Conservation (phyloP, 2,329 filamentous ascomycete genomes). For the Lasiodiplodia hormozganensis region DNA sequence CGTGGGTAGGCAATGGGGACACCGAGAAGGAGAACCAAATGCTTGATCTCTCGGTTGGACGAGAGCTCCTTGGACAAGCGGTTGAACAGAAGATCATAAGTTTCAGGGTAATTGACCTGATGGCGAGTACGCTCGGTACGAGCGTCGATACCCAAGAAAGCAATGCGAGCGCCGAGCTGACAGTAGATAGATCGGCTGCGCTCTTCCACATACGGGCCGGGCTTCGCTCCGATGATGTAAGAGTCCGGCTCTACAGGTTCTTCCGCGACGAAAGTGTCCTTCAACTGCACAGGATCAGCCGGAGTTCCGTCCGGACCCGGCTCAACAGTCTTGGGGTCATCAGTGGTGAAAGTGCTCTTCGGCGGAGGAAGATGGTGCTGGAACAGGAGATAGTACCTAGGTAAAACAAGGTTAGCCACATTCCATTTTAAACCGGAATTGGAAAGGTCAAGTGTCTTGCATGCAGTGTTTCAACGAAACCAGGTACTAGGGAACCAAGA, state of each 20-base stretch:
- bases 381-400: slow-evolving; percentile 70
- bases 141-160: slow-evolving; percentile 66
- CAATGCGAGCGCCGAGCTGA: slow-evolving; percentile 69
- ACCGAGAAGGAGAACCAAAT: slow-evolving; percentile 68
- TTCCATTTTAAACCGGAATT: neutral
- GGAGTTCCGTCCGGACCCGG: slow-evolving; percentile 58
- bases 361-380: slow-evolving; percentile 84
- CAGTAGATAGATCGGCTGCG: slow-evolving; percentile 67
- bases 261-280: slow-evolving; percentile 74
- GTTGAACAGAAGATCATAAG: slow-evolving; percentile 67
- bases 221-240: slow-evolving; percentile 78
- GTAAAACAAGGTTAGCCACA: neutral
- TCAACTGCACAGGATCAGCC: slow-evolving; percentile 72
- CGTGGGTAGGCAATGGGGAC: slow-evolving; percentile 76
- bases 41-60: slow-evolving; percentile 64
- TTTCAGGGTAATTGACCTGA: slow-evolving; percentile 83
- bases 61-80: slow-evolving; percentile 61
- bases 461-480: neutral
- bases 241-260: slow-evolving; percentile 67
- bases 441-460: neutral
- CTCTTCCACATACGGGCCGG: slow-evolving; percentile 72
- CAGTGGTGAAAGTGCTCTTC: slow-evolving; percentile 82
- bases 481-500: neutral
- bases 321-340: slow-evolving; percentile 63
- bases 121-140: slow-evolving; percentile 82